Percentiles rank a stretch among this genome's conserved stretches.
phyloP scores from a whole-genome alignment of 1,139 yeast species.

The Yamadazyma blattariae region DNA sequence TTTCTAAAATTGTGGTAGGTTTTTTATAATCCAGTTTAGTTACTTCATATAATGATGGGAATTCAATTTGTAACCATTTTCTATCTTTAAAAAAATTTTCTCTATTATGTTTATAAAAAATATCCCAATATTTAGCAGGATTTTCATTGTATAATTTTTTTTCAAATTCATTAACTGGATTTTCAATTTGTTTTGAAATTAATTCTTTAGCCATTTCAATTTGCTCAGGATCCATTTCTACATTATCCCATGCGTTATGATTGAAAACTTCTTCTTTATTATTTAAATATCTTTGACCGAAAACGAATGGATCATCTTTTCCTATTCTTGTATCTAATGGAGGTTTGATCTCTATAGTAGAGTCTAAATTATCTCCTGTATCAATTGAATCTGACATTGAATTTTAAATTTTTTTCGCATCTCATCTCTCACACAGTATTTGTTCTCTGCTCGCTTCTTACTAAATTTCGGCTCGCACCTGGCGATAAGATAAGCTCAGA shows the following conservation, averaged over 20 bases:
- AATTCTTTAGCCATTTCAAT: constrained; percentile 68
- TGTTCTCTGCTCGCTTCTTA: too few relatives aligned
- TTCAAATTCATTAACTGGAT: constrained; percentile 85
- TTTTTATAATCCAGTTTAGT: constrained; percentile 65
- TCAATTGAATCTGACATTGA: neutral
- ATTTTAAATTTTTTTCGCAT: constrained; percentile 5
- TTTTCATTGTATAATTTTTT: constrained; percentile 73
- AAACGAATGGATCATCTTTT: constrained; percentile 85
- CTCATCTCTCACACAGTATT: constrained; percentile 6
- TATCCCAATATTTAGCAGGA: constrained; percentile 96
- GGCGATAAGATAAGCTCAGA: neutral
- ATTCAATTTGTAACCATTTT: constrained; percentile 93
- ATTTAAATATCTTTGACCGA: constrained; percentile 79
- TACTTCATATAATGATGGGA: constrained; percentile 78
- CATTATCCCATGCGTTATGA: constrained; percentile 98
- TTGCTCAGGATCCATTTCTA: constrained; percentile 96
- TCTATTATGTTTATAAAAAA: constrained; percentile 83
- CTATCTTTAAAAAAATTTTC: constrained; percentile 96
- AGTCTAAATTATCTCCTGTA: neutral
- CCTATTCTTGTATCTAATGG: constrained; percentile 56
- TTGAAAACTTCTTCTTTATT: constrained; percentile 81
- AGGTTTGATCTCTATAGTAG: constrained; percentile 1
- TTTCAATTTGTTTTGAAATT: constrained; percentile 70
- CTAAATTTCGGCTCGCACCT: too few relatives aligned
- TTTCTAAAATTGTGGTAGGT: constrained; percentile 75